Evolutionary conservation across 805 yeast species (phyloP), one percentile per base, ranked within the genome.

Genomic region (Metschnikowia aberdeeniae): DNA sequence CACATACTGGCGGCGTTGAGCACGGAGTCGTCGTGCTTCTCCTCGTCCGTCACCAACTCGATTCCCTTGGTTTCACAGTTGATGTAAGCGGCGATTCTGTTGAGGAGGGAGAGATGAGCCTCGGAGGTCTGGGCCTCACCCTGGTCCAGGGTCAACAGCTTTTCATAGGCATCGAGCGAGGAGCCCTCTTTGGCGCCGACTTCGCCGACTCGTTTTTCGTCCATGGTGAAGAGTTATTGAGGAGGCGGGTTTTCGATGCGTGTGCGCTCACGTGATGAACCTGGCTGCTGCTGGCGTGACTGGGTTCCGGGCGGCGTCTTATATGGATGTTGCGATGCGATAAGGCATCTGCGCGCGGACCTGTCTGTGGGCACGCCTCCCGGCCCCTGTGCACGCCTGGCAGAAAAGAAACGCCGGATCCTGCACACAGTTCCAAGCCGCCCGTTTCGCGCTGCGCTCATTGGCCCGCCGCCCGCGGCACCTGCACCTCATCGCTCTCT

Each of bases 1-100:
- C 96, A 89, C 92, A 89, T 86, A 40, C 90, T 73, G 36, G 89
- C 88, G 27, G 93, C 86, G 53, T 77, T 78, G 68, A 78, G 70
- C 49, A 84, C 60, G 31, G 86, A 81, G 36, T 75, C 75, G 50
- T 83, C 88, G 37, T 77, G 75, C 62, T 87, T 83, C 64, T 87
- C 92, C 36, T 82, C 86, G 50, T 85, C 95, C 7, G 86, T 80
- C 45, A 90, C 77, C 34, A 84, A 73, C 57, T 88, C 96, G 51
- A 90, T 81, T 65, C 96, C 96, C 60, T 85, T 78, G 19, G 70
- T 66, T 56, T 72, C 76, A 19, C 72, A 75, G 44, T 69, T 70
- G 51, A 72, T 51, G 48, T 56, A 59, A 28, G 56, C 55, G 12
- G 75, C 75, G 50, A 54, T 48, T 26, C 56, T 58, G 57, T 68